These are phyloP conservation scores for Globisporangium alternatum DNA, from an alignment of 352 stramenopile genomes.

Conservation along the genomic window DNA sequence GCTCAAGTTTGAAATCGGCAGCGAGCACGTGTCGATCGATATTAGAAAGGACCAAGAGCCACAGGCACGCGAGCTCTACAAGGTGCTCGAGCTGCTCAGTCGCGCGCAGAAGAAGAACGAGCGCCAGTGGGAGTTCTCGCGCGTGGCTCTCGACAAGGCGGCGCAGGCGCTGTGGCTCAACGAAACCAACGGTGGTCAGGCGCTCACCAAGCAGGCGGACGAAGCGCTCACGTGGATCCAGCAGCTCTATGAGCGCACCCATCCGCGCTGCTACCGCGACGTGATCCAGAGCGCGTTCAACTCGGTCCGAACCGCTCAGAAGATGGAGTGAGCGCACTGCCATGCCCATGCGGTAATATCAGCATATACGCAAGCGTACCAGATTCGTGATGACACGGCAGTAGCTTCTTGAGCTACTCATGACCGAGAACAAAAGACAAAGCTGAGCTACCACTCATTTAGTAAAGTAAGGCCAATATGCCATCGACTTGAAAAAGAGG, in stretches of 20 bases:
- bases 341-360: background rate
- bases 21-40: constrained; percentile 26
- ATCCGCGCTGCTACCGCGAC: constrained; percentile 55
- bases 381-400: too few species aligned
- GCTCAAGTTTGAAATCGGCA: constrained; percentile 34
- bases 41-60: constrained; percentile 28
- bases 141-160: constrained; percentile 37
- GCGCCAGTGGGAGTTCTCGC: constrained; percentile 45
- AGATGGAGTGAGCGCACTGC: constrained; percentile 22
- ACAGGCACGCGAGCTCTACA: constrained; percentile 32
- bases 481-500: too few species aligned
- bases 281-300: constrained; percentile 46
- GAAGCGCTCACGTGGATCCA: constrained; percentile 44
- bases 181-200: constrained; percentile 33
- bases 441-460: too few species aligned
- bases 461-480: too few species aligned
- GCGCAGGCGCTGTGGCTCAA: constrained; percentile 39
- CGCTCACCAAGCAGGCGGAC: constrained; percentile 41
- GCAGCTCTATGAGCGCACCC: constrained; percentile 38
- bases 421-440: too few species aligned
- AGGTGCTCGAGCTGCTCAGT: constrained; percentile 37
- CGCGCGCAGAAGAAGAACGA: constrained; percentile 38
- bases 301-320: constrained; percentile 29
- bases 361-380: background rate
- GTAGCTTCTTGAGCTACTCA: too few species aligned